A percentile compares a stretch with the other conserved stretches of the same genome.
phyloP scores from a whole-genome alignment of 1,284 basidiomycete species.

The Sporisorium scitamineum region DNA sequence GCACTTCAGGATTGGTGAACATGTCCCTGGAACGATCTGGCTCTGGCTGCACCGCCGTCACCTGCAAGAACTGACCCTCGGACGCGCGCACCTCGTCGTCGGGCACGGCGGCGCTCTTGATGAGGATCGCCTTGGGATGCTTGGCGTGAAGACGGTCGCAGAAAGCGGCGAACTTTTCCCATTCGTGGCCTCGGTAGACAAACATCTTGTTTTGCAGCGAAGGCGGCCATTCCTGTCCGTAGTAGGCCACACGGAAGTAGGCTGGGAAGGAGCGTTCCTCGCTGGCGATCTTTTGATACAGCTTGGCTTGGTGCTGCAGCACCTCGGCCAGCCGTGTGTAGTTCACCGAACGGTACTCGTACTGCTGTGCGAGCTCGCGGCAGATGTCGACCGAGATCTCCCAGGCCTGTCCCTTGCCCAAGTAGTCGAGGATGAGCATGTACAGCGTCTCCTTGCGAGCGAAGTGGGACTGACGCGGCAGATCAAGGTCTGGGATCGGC shows the following conservation, averaged over 20 bases:
- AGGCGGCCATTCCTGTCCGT: constrained; percentile 83
- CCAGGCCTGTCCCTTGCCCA: constrained; percentile 90
- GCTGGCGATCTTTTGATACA: constrained; percentile 62
- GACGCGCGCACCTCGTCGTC: constrained; percentile 72
- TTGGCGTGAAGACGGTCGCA: constrained; percentile 93
- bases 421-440: constrained; percentile 70
- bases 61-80: constrained; percentile 73
- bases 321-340: constrained; percentile 72
- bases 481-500: constrained; percentile 73
- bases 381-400: constrained; percentile 93
- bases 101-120: constrained; percentile 82
- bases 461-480: constrained; percentile 93
- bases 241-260: constrained; percentile 93
- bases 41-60: constrained; percentile 85
- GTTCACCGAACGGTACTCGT: constrained; percentile 62
- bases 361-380: constrained; percentile 75
- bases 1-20: constrained; percentile 87
- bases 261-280: constrained; percentile 58
- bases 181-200: constrained; percentile 86
- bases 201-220: constrained; percentile 87
- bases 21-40: constrained; percentile 82
- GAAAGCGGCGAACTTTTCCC: constrained; percentile 83
- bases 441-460: constrained; percentile 81
- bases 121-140: constrained; percentile 85
- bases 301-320: constrained; percentile 61